phyloP scores from a whole-genome alignment of 73 alveolate genomes.

The Paramecium tetraurelia region DNA sequence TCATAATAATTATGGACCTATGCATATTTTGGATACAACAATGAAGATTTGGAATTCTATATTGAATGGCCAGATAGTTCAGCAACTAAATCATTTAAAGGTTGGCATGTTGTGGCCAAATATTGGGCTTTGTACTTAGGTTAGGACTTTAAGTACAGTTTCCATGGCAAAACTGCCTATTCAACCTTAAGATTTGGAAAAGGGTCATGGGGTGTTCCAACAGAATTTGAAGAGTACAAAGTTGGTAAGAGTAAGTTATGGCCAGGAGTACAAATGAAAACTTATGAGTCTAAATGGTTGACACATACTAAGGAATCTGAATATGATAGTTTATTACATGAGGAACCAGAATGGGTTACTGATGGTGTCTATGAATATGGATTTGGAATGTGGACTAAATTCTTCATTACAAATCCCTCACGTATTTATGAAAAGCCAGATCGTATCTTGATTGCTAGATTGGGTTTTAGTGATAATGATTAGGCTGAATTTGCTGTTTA shows the following conservation, averaged over 20 bases:
- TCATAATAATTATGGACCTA: conserved; percentile 24
- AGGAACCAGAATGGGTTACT: background rate
- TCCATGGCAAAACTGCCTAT: background rate
- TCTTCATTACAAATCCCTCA: conserved; percentile 2
- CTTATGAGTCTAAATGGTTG: background rate
- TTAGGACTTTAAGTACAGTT: background rate
- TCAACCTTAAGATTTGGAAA: conserved; percentile 9
- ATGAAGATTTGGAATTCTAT: background rate
- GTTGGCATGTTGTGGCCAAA: background rate
- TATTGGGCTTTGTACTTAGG: conserved; percentile 40
- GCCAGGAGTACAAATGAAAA: background rate
- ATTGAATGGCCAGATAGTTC: background rate
- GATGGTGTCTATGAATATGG: conserved; percentile 42
- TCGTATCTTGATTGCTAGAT: background rate
- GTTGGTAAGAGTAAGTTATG: background rate
- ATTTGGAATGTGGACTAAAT: conserved; percentile 37
- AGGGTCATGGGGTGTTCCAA: background rate
- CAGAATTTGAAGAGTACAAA: background rate
- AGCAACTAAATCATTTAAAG: background rate
- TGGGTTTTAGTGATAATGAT: background rate
- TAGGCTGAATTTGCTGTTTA: background rate
- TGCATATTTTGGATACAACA: background rate
- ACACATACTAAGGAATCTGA: background rate
- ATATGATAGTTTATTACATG: background rate
- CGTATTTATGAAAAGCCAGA: conserved; percentile 36